Evolutionary conservation across 805 yeast genomes (phyloP), one percentile per base, ranked within the genome.

Genomic region (Candida wancherniae): DNA sequence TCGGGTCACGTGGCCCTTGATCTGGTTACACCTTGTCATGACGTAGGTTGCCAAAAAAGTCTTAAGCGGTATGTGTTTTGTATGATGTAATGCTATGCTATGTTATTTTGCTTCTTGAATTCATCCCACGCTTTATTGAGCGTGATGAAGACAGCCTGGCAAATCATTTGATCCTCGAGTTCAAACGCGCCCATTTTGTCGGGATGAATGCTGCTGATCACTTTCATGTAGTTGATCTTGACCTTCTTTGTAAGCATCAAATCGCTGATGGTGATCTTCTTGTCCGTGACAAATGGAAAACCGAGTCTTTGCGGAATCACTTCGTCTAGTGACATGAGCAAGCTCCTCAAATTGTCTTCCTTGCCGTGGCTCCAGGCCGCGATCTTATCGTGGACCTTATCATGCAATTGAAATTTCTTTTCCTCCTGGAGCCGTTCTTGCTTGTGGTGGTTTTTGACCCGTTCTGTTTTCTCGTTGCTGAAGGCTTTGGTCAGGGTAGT

Each of bases 221-320:
- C 90, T 48, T 79, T 81, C 85, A 82, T 75, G 55, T 92, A 92
- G 12, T 68, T 67, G 21, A 90, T 63, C 54, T 90, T 90, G 22
- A 87, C 97, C 53, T 84, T 87, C 47, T 87, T 88, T 12, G 94
- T 90, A 41, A 88, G 63, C 37, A 92, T 92, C 37, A 92, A 63
- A 34, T 90, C 97, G 4, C 80, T 69, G 50, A 81, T 56, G 1
- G 77, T 55, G 34, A 53, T 38, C 4, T 87, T 79, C 11, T 53
- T 55, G 32, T 47, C 45, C 3, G 56, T 50, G 17, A 53, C 32
- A 24, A 58, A 58, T 1, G 59, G 48, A 31, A 57, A 55, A 4
- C 58, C 58, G 19, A 58, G 47, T 6, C 43, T 32, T 3, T 37
- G 39, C 9, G 84, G 77, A 9, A 92, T 57, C 11, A 92, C 69